These are phyloP conservation scores for Pleurozium schreberi DNA, from an alignment of 225 moss, liverwort and hornwort genomes.

Conservation along the genomic window DNA sequence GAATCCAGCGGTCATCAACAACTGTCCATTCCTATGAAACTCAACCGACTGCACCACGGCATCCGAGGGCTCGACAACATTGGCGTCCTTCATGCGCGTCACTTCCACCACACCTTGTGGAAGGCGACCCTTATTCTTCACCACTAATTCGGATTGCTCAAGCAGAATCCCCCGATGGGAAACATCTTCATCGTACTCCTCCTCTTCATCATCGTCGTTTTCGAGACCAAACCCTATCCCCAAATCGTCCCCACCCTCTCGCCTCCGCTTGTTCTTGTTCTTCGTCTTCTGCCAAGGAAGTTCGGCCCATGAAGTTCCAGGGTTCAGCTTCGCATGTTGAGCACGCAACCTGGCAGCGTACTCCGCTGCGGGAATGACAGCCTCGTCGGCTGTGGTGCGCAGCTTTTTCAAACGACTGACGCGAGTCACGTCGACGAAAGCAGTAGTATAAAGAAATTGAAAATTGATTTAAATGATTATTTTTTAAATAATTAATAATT, in stretches of 20 bases:
- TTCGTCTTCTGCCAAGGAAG: constrained; percentile 61
- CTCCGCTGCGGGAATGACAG: constrained; percentile 47
- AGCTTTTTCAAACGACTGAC: constrained; percentile 72
- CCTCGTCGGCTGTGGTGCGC: constrained; percentile 48
- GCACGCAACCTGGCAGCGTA: constrained; percentile 71
- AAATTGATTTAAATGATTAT: too few species aligned
- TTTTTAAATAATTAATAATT: too few species aligned
- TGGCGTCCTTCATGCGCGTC: constrained; percentile 74
- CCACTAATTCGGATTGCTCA: constrained; percentile 55
- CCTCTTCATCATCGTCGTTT: constrained; percentile 8
- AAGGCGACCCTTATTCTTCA: constrained; percentile 57
- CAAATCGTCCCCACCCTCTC: constrained; percentile 1
- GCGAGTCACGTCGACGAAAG: constrained; percentile 42
- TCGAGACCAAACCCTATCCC: constrained; percentile 50
- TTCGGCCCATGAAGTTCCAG: constrained; percentile 75
- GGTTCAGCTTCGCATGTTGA: constrained; percentile 67
- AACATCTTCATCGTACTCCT: neutral
- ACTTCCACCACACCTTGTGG: constrained; percentile 70
- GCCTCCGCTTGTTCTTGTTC: constrained; percentile 14
- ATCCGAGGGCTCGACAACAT: constrained; percentile 56
- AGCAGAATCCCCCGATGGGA: constrained; percentile 10
- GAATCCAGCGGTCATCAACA: constrained; percentile 81
- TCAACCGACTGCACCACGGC: constrained; percentile 82
- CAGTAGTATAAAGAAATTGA: too few species aligned
- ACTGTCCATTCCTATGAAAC: constrained; percentile 78